These are phyloP conservation scores for Xylaria cubensis DNA, from an alignment of 495 filamentous ascomycete species.

Conservation along the genomic window DNA sequence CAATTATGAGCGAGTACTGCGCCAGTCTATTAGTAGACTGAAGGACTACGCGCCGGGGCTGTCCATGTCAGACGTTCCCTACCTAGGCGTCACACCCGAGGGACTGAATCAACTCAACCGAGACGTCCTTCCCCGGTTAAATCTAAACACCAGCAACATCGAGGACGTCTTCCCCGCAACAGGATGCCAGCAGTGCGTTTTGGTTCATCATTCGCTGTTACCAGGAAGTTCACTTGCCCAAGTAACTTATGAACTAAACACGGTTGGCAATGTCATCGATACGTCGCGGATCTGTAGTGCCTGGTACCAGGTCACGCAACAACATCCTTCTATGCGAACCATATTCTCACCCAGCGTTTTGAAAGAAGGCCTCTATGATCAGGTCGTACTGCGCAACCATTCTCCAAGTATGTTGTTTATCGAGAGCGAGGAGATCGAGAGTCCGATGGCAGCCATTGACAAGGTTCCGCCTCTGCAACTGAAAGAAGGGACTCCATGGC, in stretches of 20 bases:
- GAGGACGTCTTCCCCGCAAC: conserved; percentile 69
- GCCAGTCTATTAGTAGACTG: conserved; percentile 57
- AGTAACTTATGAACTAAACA: conserved; percentile 65
- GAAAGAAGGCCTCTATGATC: conserved; percentile 49
- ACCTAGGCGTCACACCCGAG: conserved; percentile 66
- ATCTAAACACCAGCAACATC: conserved; percentile 53
- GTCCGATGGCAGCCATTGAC: conserved; percentile 49
- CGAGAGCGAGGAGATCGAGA: conserved; percentile 47
- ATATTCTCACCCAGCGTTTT: conserved; percentile 53
- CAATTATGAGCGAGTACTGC: conserved; percentile 62
- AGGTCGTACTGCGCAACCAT: conserved; percentile 49
- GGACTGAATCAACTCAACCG: conserved; percentile 60
- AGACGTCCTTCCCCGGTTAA: conserved; percentile 56
- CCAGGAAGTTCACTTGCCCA: conserved; percentile 66
- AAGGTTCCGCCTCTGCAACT: conserved; percentile 47
- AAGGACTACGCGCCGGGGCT: conserved; percentile 55
- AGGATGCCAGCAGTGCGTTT: conserved; percentile 70
- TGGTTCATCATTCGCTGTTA: conserved; percentile 64
- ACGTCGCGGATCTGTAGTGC: conserved; percentile 51
- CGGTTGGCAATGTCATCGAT: conserved; percentile 45
- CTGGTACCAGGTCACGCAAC: conserved; percentile 50
- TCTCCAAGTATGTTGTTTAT: conserved; percentile 58
- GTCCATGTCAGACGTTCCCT: conserved; percentile 67
- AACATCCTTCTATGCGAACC: conserved; percentile 50
- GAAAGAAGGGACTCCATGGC: conserved; percentile 48